Evolutionary conservation across 2,329 filamentous ascomycete species (phyloP).

Genomic region (Rutstroemia sydowiana): DNA sequence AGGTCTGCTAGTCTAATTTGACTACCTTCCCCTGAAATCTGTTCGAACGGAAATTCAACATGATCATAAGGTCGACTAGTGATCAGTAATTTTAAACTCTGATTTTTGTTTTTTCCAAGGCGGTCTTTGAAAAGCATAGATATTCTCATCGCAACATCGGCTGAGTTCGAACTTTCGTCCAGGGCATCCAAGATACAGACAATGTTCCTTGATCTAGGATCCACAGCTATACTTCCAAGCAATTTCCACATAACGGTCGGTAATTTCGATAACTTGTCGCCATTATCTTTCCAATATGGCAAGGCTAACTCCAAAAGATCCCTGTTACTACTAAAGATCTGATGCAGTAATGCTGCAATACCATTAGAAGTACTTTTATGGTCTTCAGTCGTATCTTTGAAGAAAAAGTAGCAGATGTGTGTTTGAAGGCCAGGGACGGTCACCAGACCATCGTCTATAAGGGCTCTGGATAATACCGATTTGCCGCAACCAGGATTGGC

Average conservation of each 20-base stretch:
- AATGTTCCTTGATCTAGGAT: neutral
- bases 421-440: neutral
- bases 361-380: neutral
- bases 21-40: no score
- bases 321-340: neutral
- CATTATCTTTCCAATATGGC: neutral
- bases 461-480: neutral
- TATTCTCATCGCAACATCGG: neutral
- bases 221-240: neutral
- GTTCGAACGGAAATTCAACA: no score
- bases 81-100: no score
- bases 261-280: neutral
- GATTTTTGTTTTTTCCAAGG: no score
- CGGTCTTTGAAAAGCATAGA: no score
- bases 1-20: no score
- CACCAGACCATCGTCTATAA: neutral
- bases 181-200: constrained; percentile 7
- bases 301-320: neutral
- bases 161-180: neutral
- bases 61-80: no score
- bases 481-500: constrained; percentile 4
- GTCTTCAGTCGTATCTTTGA: neutral
- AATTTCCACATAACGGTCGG: neutral
- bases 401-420: neutral
- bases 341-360: neutral